Percentiles rank a stretch among this genome's conserved stretches.
These are phyloP conservation scores for Plantago rigida DNA, from an alignment of 305 asterid genomes.

Conservation along the genomic window DNA sequence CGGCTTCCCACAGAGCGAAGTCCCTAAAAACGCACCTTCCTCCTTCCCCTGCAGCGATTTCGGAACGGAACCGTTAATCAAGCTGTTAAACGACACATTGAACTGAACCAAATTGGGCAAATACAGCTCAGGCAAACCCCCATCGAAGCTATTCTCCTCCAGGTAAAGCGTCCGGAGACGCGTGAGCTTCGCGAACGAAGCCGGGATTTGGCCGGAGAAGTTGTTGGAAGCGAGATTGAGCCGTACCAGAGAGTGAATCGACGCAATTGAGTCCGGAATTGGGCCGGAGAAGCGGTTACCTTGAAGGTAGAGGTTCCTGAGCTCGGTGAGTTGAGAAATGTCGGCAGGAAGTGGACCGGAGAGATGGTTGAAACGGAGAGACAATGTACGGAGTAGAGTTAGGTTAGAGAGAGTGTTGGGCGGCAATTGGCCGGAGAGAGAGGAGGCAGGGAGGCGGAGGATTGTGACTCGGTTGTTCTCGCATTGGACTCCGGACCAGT, in stretches of 20 bases:
- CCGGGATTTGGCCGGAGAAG: conserved; percentile 57
- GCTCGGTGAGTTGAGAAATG: conserved; percentile 42
- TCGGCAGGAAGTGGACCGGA: conserved; percentile 66
- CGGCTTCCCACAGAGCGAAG: conserved; percentile 67
- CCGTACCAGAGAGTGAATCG: conserved; percentile 47
- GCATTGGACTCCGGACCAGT: conserved; percentile 70
- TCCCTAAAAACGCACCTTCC: conserved; percentile 48
- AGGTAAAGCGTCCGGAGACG: conserved; percentile 66
- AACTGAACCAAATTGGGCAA: conserved; percentile 53
- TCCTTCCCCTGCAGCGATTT: conserved; percentile 40
- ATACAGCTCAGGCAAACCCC: conserved; percentile 48
- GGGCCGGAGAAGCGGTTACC: conserved; percentile 61
- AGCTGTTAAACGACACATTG: conserved; percentile 60
- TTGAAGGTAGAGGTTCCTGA: conserved; percentile 71
- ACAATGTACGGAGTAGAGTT: conserved; percentile 51
- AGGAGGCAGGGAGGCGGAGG: conserved; percentile 75
- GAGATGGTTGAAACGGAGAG: conserved; percentile 75
- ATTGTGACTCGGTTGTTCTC: conserved; percentile 49
- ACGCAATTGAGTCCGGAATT: conserved; percentile 33
- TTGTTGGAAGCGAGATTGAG: conserved; percentile 58
- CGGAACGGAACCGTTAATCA: conserved; percentile 69
- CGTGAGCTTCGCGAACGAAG: conserved; percentile 52
- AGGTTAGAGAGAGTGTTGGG: conserved; percentile 43
- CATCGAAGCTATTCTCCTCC: conserved; percentile 53
- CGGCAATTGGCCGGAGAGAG: conserved; percentile 59